phyloP scores from a whole-genome alignment of 345 rosid species.

The Populus nigra region DNA sequence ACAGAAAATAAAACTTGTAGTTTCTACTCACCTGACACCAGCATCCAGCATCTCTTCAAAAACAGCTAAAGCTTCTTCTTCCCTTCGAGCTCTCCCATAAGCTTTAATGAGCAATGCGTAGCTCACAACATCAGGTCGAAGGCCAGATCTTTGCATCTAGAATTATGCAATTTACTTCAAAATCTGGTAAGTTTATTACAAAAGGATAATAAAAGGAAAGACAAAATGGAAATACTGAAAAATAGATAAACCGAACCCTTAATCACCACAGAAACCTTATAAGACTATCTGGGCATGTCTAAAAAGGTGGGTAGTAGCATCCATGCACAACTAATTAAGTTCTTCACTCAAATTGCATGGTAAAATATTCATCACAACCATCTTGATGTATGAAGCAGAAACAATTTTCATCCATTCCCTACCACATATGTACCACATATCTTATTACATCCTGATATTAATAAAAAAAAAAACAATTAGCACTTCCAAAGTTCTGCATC shows the following conservation, averaged over 20 bases:
- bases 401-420: too few species aligned
- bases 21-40: conserved; percentile 67
- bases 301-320: background rate
- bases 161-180: conserved; percentile 22
- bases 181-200: conserved; percentile 9
- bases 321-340: background rate
- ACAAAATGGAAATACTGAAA: background rate
- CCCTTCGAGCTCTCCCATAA: conserved; percentile 93
- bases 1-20: background rate
- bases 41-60: conserved; percentile 98
- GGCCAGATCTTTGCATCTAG: conserved; percentile 93
- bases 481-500: too few species aligned
- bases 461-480: background rate
- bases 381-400: background rate
- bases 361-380: background rate
- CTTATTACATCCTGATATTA: background rate
- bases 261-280: background rate
- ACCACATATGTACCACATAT: too few species aligned
- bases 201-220: background rate
- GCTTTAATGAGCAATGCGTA: conserved; percentile 89
- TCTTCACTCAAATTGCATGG: background rate
- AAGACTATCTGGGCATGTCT: background rate
- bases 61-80: conserved; percentile 94
- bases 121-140: conserved; percentile 83
- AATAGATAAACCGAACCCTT: background rate